Base-by-base conservation (phyloP, 2,329 filamentous ascomycete species). In the Teratosphaeria zuluensis region DNA sequence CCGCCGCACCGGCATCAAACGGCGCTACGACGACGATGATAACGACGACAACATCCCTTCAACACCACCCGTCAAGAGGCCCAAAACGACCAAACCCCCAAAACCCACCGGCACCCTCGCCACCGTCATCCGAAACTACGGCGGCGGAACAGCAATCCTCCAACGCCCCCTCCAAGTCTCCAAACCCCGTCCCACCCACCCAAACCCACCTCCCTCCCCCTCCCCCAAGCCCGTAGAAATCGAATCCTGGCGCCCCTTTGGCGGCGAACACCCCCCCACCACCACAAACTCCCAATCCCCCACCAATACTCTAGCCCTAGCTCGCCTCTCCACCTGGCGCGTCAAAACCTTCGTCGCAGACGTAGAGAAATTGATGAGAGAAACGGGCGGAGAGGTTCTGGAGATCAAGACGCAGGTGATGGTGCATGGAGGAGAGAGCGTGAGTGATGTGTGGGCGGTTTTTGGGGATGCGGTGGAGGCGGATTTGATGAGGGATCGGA, bases 351-450 rank as follows among this genome's bases (percentile, higher is more conserved):
- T 62, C 51, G 32, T 7, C 12, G 33, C 14, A 5, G 55, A 32
- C 3, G 48, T 56, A 7, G 53, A 54, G n/a, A 30, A 19, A 38
- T 35, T 62, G 32, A 51, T 62, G 16, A 21, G 46, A 14, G 16
- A 53, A 33, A 31, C 48, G 19, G 55, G 31, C 12, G n/a, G 21
- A 9, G 52, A 28, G 19, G 30, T 19, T 28, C 53, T 32, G 12
- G 51, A 58, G 35, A 30, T 56, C 6, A 32, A 28, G 33, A 54
- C 35, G 24, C 24, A 19, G n/a, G 46, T 42, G 53, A n/a, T 56
- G 38, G 19, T 58, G 5, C 33, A 56, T 53, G 58, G 58, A 6
- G 60, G 60, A 19, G 60, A 62, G 56, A 58, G 58, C 31, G 55
- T 56, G 42, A 57, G 55, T 32, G 60, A 62, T 31, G 58, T 62